phyloP scores from a whole-genome alignment of 2,329 filamentous ascomycete genomes.

The Myriosclerotinia curreyana region DNA sequence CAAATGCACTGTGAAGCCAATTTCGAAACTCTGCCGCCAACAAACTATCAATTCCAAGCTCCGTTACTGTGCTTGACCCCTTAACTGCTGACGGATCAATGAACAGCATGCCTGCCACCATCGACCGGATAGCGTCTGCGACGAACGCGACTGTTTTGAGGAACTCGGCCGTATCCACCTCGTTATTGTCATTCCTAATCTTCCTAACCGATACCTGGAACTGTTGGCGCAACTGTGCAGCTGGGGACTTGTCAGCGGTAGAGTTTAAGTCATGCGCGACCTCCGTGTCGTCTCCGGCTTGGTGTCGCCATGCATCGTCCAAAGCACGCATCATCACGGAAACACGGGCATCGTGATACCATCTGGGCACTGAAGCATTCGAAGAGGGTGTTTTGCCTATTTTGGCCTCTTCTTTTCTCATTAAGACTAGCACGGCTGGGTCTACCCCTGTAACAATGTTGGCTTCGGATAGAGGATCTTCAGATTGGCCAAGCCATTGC shows the following conservation, averaged over 20 bases:
- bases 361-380: constrained; percentile 1
- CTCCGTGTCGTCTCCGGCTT: neutral
- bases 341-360: constrained; percentile 5
- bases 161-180: neutral
- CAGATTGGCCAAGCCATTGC: neutral
- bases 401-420: neutral
- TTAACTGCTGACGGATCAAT: constrained; percentile 1
- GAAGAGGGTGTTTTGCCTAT: neutral
- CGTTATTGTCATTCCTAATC: neutral
- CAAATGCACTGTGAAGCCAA: constrained; percentile 19
- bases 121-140: constrained; percentile 4
- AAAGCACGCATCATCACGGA: constrained; percentile 8
- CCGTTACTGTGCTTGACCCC: neutral
- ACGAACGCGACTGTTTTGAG: neutral
- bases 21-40: constrained; percentile 27
- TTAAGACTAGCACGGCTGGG: neutral
- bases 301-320: constrained; percentile 7
- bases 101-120: constrained; percentile 8
- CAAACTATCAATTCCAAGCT: constrained; percentile 27
- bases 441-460: constrained; percentile 6
- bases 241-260: neutral
- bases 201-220: neutral
- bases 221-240: constrained; percentile 1
- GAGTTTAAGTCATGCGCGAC: neutral
- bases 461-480: constrained; percentile 6